Evolutionary conservation across 352 stramenopile genomes (phyloP).

Genomic region (Phytopythium aichiense): DNA sequence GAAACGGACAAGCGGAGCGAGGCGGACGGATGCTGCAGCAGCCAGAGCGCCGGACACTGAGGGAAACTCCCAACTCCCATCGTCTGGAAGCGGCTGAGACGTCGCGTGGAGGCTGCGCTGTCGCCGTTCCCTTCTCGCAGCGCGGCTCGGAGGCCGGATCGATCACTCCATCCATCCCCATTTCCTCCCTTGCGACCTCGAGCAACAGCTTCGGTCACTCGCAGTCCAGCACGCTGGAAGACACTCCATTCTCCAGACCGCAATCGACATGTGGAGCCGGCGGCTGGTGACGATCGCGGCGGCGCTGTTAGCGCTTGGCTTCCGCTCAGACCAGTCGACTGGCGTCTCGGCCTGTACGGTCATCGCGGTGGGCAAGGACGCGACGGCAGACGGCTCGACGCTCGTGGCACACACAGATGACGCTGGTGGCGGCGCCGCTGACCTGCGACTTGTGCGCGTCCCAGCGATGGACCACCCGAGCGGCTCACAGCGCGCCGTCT

Average conservation of each 20-base stretch:
- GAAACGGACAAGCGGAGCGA: background rate
- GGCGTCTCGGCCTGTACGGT: slow-evolving; percentile 67
- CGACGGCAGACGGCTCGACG: slow-evolving; percentile 77
- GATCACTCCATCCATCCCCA: background rate
- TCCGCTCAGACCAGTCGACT: background rate
- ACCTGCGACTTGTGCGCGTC: slow-evolving; percentile 90
- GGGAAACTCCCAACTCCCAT: background rate
- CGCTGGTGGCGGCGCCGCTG: slow-evolving; percentile 67
- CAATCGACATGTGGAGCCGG: background rate
- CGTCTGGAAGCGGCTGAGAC: too few species aligned
- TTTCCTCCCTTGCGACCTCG: background rate
- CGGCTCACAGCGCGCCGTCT: slow-evolving; percentile 47
- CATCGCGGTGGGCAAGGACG: slow-evolving; percentile 77
- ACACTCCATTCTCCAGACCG: background rate
- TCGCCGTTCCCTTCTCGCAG: background rate
- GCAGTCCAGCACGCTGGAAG: too few species aligned
- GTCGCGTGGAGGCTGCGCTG: background rate
- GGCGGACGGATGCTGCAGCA: too few species aligned
- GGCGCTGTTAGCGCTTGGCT: background rate
- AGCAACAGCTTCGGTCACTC: background rate
- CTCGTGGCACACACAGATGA: slow-evolving; percentile 89
- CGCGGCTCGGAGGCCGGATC: too few species aligned
- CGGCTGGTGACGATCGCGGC: background rate
- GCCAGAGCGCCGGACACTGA: background rate
- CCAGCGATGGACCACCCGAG: slow-evolving; percentile 66